Evolutionary conservation across 805 yeast species (phyloP), one percentile per base, ranked within the genome.

Genomic region (Pichia deserticola): DNA sequence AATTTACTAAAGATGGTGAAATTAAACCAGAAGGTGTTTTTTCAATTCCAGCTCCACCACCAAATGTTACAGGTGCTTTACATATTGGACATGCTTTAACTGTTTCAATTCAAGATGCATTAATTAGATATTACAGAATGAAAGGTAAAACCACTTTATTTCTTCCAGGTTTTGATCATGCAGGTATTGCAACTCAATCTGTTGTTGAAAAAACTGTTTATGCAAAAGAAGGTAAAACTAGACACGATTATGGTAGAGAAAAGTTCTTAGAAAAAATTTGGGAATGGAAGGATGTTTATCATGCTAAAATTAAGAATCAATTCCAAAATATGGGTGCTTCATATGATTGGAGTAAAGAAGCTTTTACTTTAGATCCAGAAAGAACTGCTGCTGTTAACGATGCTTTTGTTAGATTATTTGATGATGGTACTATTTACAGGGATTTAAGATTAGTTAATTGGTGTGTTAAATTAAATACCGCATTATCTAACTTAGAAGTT

Each of bases 51-150:
- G 93, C 96, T n/a, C 99, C 99, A 38, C 99, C 99, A 54, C 99
- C 99, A 65, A 93, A 93, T 68, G 96, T 93, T 56, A 93, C 99
- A 44, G 99, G 99, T 72, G 97, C 98, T 43, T 77, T 93, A 59
- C 99, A 93, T 70, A 93, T 93, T 69, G 99, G 99, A 60, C 99
- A 93, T 69, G 99, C 98, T 32, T 78, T 93, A 66, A 93, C 99
- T 15, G 87, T 90, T 54, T 75, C 98, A 36, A 86, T 93, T 63
- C 99, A 93, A 74, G 99, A 93, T 68, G 70, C 97, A 29, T 78
- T 93, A 64, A 82, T 90, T 57, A 82, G 99, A 70, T 93, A 80
- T 75, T 82, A 93, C 77, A 85, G 99, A 75, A 93, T 93, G 99
- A 84, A 83, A 70, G 98, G 98, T 48, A 87, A 88, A 70, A 89